phyloP scores from a whole-genome alignment of 2,329 filamentous ascomycete genomes.

The Ophiostoma tasmaniense region DNA sequence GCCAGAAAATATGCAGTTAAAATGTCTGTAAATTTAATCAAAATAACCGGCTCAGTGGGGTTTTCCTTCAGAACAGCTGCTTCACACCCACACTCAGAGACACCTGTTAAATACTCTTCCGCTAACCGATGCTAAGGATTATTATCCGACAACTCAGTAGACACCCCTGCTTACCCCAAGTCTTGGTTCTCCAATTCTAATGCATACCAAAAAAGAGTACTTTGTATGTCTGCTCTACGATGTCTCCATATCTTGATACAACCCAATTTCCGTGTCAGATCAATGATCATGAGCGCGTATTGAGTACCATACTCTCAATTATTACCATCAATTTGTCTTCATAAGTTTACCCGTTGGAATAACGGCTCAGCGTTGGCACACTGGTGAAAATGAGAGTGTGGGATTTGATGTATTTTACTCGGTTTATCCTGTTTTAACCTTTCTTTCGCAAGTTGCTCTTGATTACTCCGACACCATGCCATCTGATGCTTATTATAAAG shows the following conservation, averaged over 20 bases:
- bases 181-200: background rate
- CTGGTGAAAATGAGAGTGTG: background rate
- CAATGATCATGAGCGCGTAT: background rate
- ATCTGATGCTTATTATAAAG: background rate
- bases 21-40: background rate
- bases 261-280: background rate
- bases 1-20: background rate
- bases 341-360: background rate
- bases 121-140: background rate
- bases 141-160: background rate
- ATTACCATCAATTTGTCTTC: background rate
- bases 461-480: background rate
- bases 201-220: no score
- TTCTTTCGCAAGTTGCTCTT: background rate
- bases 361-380: background rate
- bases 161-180: background rate
- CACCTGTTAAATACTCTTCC: constrained; percentile 11
- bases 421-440: background rate
- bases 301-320: background rate
- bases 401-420: background rate
- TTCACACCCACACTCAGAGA: background rate
- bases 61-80: background rate
- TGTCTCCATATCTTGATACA: background rate
- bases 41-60: background rate
- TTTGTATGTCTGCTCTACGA: no score